phyloP scores from a whole-genome alignment of 805 yeast species.

The Myxozyma nipponensis region DNA sequence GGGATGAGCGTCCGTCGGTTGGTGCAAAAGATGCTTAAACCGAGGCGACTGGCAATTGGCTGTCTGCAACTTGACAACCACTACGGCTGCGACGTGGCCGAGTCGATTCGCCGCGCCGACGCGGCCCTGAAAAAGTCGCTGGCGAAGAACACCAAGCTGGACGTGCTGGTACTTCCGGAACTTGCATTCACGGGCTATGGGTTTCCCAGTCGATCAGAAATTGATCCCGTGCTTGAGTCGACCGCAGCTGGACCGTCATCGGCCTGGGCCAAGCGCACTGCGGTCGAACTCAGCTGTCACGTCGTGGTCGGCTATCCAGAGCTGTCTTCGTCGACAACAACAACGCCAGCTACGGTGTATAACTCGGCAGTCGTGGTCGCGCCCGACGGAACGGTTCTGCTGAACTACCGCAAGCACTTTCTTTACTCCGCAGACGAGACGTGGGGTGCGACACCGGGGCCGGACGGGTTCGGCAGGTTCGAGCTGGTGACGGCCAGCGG shows the following conservation, averaged over 20 bases:
- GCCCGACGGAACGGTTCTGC: constrained; percentile 54
- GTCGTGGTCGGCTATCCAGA: constrained; percentile 80
- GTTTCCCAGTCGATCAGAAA: constrained; percentile 47
- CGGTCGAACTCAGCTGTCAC: constrained; percentile 22
- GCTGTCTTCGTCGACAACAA: constrained; percentile 11
- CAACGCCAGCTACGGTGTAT: constrained; percentile 41
- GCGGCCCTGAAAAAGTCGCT: neutral
- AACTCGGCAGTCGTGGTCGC: constrained; percentile 69
- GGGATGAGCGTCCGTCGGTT: no score
- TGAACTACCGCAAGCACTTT: constrained; percentile 71
- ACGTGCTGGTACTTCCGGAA: constrained; percentile 78
- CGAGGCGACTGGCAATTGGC: constrained; percentile 11
- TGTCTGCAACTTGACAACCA: constrained; percentile 21
- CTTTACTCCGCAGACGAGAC: constrained; percentile 71
- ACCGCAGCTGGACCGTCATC: constrained; percentile 47
- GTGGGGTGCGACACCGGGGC: constrained; percentile 77
- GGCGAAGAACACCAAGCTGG: constrained; percentile 33
- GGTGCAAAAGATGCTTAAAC: no score
- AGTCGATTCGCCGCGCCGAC: constrained; percentile 16
- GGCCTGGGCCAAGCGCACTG: constrained; percentile 50
- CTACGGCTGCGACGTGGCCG: constrained; percentile 12
- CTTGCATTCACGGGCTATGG: constrained; percentile 72
- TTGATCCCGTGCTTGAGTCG: constrained; percentile 56
- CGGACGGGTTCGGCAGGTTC: constrained; percentile 54
- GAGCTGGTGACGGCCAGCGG: constrained; percentile 33